Base-by-base conservation (phyloP, 495 filamentous ascomycete species). In the Penicillium samsonianum region DNA sequence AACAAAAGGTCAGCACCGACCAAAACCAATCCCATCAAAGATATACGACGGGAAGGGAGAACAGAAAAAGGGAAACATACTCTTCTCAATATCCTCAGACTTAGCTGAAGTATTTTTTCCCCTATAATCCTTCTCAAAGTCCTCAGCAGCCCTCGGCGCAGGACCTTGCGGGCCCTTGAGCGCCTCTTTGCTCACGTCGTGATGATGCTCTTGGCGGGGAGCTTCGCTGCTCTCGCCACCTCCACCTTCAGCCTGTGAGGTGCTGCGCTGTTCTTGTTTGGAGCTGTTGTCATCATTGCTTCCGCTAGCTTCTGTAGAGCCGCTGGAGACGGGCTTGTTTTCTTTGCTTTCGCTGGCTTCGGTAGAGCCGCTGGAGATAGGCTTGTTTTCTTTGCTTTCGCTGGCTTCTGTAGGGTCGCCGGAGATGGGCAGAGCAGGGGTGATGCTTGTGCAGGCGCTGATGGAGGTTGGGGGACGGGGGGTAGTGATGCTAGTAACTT, bases 121-220 rank as follows among this genome's bases (percentile, higher is more conserved):
- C 47, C 64, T 61, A 12, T 20, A 48, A 50, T 70, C 58, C 30
- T 70, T 67, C 50, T 69, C 65, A 44, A 73, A 70, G 28, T 73
- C 64, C 38, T 63, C 67, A 19, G 63, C 64, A 3, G 63, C 35
- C 33, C 62, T 58, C 0, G 70, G 67, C 3, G 68, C 52, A 8
- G 70, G 65, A 19, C 60, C 64, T 48, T 69, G 65, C 2, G 73
- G 75, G 0, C 73, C 75, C 53, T 62, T 53, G 25, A 76, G 57
- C 2, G 75, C 69, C 45, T 78, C 75, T 49, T 69, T 48, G 61
- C 72, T 75, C 19, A 63, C 73, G 2, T 60, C 45, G 0, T 48
- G 45, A 11, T 40, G 12, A 48, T 31, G 58, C 0, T 28, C 20
- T 12, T 16, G 0, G n/a, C 25, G 20, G 55, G 40, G 31, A 22